phyloP scores from a whole-genome alignment of 129 eudicot genomes.

The Escallonia herrerae region DNA sequence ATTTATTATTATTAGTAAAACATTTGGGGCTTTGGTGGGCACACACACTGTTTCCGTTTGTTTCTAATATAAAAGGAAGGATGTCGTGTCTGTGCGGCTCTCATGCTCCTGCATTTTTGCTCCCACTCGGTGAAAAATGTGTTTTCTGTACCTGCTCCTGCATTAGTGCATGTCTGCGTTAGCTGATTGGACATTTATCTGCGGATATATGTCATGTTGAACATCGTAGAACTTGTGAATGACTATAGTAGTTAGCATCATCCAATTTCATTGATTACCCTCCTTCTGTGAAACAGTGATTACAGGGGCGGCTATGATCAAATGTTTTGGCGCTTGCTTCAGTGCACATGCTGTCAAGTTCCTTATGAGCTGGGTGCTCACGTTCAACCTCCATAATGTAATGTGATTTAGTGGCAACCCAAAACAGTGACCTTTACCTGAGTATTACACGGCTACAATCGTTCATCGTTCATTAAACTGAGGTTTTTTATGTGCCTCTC shows the following conservation, averaged over 20 bases:
- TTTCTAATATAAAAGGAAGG: too few species aligned
- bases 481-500: too few species aligned
- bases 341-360: constrained; percentile 58
- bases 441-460: too few species aligned
- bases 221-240: neutral
- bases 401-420: too few species aligned
- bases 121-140: too few species aligned
- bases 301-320: constrained; percentile 34
- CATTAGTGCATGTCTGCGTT: neutral
- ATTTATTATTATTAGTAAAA: too few species aligned
- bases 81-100: too few species aligned
- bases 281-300: constrained; percentile 31
- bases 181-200: neutral
- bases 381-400: constrained; percentile 15
- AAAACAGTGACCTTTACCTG: too few species aligned
- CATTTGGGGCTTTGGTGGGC: too few species aligned
- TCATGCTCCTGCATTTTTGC: too few species aligned
- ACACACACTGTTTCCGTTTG: too few species aligned
- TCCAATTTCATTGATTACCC: neutral
- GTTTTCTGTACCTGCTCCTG: neutral
- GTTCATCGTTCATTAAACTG: too few species aligned
- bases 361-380: constrained; percentile 27
- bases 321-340: constrained; percentile 55
- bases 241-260: neutral
- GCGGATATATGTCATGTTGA: neutral